Conservation (phyloP, 169 alveolate genomes). For the Eimeria sp. region DNA sequence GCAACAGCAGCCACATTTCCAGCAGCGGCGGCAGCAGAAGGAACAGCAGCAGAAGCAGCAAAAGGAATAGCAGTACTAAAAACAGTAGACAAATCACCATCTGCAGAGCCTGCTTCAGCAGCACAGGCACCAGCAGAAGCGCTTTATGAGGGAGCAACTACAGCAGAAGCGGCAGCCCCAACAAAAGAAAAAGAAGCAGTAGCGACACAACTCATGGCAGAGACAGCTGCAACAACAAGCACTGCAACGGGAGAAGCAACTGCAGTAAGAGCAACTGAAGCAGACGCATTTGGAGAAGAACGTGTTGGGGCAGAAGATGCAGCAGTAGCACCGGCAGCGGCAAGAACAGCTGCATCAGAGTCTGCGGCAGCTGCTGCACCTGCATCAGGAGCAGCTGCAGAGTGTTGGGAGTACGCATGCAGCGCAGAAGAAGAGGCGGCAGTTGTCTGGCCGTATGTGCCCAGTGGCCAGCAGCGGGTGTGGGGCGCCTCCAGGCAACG, state of each 20-base stretch:
- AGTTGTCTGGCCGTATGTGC: not conserved
- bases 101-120: not conserved
- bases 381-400: slow-evolving; percentile 14
- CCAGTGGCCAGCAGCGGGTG: not conserved
- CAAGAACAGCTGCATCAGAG: no score
- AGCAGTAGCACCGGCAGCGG: not conserved
- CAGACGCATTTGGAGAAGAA: not conserved
- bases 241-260: not conserved
- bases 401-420: not conserved
- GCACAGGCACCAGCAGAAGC: not conserved
- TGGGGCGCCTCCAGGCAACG: slow-evolving; percentile 37
- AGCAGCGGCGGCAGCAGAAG: not conserved
- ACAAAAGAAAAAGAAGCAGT: not conserved
- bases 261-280: not conserved
- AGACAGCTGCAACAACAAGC: not conserved
- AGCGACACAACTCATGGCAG: not conserved
- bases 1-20: not conserved
- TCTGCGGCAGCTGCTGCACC: not conserved
- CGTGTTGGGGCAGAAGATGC: not conserved
- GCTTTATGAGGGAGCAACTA: not conserved
- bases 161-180: not conserved
- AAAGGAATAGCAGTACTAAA: not conserved
- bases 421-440: slow-evolving; percentile 15
- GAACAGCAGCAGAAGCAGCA: not conserved
- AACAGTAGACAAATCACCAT: not conserved